Evolutionary conservation across 164 flowering plant genomes (phyloP).

Genomic region (Cinnamomum chago): DNA sequence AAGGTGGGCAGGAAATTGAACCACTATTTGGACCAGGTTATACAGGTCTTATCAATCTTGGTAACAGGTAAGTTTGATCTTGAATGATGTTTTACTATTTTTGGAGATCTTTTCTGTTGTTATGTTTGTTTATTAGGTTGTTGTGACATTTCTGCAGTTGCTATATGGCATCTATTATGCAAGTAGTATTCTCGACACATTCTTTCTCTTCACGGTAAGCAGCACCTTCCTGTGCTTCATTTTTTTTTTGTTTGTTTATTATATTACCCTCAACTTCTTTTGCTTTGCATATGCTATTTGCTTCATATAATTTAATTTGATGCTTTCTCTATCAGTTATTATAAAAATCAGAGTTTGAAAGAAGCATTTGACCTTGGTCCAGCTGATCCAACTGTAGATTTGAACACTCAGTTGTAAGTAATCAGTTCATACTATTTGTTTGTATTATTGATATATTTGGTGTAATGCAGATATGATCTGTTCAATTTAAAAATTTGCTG

Average conservation of each 20-base stretch:
- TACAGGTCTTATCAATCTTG: slow-evolving; percentile 94
- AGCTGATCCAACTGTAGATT: slow-evolving; percentile 95
- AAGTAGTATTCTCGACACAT: slow-evolving; percentile 75
- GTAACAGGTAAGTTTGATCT: slow-evolving; percentile 68
- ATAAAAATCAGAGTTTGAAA: slow-evolving; percentile 51
- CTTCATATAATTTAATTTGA: neutral
- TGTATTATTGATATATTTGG: neutral
- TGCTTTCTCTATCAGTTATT: slow-evolving; percentile 46
- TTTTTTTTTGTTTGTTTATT: neutral
- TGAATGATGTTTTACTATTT: neutral
- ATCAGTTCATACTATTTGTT: neutral
- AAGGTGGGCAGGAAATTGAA: slow-evolving; percentile 86
- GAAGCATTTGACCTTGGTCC: slow-evolving; percentile 72
- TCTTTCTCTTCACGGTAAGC: slow-evolving; percentile 69
- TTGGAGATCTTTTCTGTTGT: neutral
- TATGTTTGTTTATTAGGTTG: slow-evolving; percentile 1
- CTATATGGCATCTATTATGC: slow-evolving; percentile 94
- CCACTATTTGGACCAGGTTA: slow-evolving; percentile 95
- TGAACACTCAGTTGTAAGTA: slow-evolving; percentile 89
- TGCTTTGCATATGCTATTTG: too few species aligned
- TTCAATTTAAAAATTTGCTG: too few species aligned
- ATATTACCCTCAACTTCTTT: neutral
- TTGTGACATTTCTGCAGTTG: slow-evolving; percentile 48
- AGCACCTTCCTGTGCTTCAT: neutral
- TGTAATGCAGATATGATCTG: neutral